Evolutionary conservation across 2,329 filamentous ascomycete species (phyloP).

Genomic region (Myriosclerotinia curreyana): DNA sequence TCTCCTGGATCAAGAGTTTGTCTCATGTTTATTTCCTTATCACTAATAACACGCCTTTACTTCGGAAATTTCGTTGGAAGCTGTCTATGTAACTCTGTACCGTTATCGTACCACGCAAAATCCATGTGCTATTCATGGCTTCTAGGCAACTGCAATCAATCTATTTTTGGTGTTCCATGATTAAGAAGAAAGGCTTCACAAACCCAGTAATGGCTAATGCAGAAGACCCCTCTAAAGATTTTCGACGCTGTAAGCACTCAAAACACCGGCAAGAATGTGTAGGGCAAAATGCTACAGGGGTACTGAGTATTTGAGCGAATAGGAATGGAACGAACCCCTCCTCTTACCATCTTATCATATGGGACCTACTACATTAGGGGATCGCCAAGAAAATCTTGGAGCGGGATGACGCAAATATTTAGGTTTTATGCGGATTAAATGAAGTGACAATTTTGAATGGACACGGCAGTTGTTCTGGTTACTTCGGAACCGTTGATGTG

Average conservation of each 20-base stretch:
- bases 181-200: neutral
- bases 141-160: conserved; percentile 6
- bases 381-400: conserved; percentile 9
- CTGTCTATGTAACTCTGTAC: conserved; percentile 1
- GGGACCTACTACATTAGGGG: conserved; percentile 1
- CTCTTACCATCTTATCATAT: conserved; percentile 1
- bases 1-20: neutral
- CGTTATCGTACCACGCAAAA: conserved; percentile 10
- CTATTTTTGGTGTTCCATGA: neutral
- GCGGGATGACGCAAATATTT: conserved; percentile 11
- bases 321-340: neutral
- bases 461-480: neutral
- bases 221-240: neutral
- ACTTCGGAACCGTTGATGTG: neutral
- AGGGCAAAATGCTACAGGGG: neutral
- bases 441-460: neutral
- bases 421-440: neutral
- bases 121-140: neutral
- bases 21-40: neutral
- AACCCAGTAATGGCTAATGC: neutral
- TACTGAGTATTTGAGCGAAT: neutral
- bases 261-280: neutral
- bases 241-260: neutral
- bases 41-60: neutral
- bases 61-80: neutral